Evolutionary conservation across 1,139 yeast species (phyloP).

Genomic region (Zygoascus sp.): DNA sequence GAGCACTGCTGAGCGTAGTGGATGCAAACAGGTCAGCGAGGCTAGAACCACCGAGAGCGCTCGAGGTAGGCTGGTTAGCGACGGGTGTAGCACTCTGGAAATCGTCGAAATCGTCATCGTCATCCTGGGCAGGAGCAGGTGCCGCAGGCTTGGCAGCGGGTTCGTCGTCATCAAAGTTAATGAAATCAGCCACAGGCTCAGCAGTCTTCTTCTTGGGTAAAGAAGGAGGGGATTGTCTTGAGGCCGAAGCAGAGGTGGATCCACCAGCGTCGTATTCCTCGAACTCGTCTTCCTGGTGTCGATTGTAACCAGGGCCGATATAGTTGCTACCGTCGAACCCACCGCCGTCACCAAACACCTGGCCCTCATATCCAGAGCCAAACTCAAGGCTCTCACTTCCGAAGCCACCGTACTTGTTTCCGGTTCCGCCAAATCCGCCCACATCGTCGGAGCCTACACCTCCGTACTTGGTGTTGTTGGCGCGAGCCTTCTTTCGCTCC

Average conservation of each 20-base stretch:
- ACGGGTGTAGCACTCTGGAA: slow-evolving; percentile 69
- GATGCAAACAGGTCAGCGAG: slow-evolving; percentile 27
- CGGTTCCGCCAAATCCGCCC: slow-evolving; percentile 37
- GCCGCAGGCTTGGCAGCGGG: slow-evolving; percentile 18
- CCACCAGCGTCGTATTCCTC: slow-evolving; percentile 50
- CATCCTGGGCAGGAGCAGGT: slow-evolving; percentile 28
- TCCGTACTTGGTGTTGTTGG: slow-evolving; percentile 58
- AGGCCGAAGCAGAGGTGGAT: slow-evolving; percentile 9
- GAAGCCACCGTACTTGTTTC: slow-evolving; percentile 39
- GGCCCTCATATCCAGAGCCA: slow-evolving; percentile 38
- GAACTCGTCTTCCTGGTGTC: slow-evolving; percentile 35
- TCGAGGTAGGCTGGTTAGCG: slow-evolving; percentile 28
- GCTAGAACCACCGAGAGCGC: slow-evolving; percentile 21
- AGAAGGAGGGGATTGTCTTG: slow-evolving; percentile 12
- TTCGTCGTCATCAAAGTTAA: slow-evolving; percentile 25
- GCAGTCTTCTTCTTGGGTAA: slow-evolving; percentile 11
- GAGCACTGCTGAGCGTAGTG: slow-evolving; percentile 18
- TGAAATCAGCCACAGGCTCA: slow-evolving; percentile 23
- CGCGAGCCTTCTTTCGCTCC: slow-evolving; percentile 71
- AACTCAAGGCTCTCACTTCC: slow-evolving; percentile 35
- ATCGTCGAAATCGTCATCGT: slow-evolving; percentile 78
- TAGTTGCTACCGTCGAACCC: slow-evolving; percentile 49
- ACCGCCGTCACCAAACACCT: slow-evolving; percentile 79
- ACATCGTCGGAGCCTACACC: slow-evolving; percentile 41
- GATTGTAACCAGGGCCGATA: slow-evolving; percentile 32